Percentiles rank a stretch among this genome's conserved stretches.
These are phyloP conservation scores for Botrytis cinerea DNA, from an alignment of 2,329 filamentous ascomycete species.

Conservation along the genomic window DNA sequence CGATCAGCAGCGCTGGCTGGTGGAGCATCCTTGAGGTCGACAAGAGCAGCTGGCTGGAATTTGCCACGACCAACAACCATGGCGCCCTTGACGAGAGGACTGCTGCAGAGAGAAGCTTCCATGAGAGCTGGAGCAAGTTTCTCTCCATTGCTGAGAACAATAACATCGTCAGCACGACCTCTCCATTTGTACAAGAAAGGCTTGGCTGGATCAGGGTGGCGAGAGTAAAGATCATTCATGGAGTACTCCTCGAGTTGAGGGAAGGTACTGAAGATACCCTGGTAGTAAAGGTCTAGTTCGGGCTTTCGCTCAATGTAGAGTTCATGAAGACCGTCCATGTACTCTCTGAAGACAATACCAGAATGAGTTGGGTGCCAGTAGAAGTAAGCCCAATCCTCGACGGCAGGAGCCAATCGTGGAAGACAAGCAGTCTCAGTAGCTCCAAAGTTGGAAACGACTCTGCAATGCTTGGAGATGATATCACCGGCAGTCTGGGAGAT, in stretches of 20 bases:
- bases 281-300: slow-evolving; percentile 27
- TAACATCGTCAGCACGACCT: slow-evolving; percentile 30
- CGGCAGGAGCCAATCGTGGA: slow-evolving; percentile 26
- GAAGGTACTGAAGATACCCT: slow-evolving; percentile 29
- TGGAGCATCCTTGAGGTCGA: slow-evolving; percentile 25
- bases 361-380: slow-evolving; percentile 32
- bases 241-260: slow-evolving; percentile 29
- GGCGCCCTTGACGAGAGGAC: slow-evolving; percentile 42
- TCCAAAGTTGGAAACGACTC: slow-evolving; percentile 31
- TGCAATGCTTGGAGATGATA: slow-evolving; percentile 28
- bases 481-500: slow-evolving; percentile 30
- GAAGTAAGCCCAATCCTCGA: slow-evolving; percentile 36
- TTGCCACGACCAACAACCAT: slow-evolving; percentile 43
- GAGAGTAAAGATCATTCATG: slow-evolving; percentile 29
- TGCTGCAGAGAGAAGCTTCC: slow-evolving; percentile 43
- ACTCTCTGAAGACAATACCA: slow-evolving; percentile 26
- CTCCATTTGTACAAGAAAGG: slow-evolving; percentile 27
- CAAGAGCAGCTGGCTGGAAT: slow-evolving; percentile 27
- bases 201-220: slow-evolving; percentile 30
- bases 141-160: slow-evolving; percentile 44
- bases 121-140: slow-evolving; percentile 48
- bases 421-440: slow-evolving; percentile 33
- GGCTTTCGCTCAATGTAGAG: slow-evolving; percentile 26
- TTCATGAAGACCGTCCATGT: slow-evolving; percentile 29
- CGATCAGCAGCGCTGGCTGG: slow-evolving; percentile 18